phyloP scores from a whole-genome alignment of 495 filamentous ascomycete species.

The Penicillium roqueforti region DNA sequence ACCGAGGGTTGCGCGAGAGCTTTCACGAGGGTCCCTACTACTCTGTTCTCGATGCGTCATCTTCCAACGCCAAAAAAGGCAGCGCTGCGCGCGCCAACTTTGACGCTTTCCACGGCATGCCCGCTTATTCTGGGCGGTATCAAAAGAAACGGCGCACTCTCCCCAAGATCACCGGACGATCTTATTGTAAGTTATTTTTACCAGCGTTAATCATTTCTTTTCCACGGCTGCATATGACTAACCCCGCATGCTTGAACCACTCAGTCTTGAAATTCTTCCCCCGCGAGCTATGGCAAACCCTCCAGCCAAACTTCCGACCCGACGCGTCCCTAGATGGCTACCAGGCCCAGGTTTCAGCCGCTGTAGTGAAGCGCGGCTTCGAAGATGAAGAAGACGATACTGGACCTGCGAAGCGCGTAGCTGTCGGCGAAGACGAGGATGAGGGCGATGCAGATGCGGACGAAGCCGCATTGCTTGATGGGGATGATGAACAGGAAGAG shows the following conservation, averaged over 20 bases:
- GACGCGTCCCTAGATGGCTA: slow-evolving; percentile 35
- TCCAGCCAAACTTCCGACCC: slow-evolving; percentile 46
- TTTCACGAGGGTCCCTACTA: slow-evolving; percentile 57
- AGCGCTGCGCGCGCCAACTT: slow-evolving; percentile 38
- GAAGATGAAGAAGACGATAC: slow-evolving; percentile 48
- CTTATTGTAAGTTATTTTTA: slow-evolving; percentile 41
- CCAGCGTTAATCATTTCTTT: not conserved
- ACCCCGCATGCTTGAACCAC: not conserved
- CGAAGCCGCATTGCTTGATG: slow-evolving; percentile 36
- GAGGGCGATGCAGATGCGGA: slow-evolving; percentile 32
- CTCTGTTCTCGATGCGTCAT: slow-evolving; percentile 48
- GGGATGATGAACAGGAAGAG: slow-evolving; percentile 47
- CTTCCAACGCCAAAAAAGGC: slow-evolving; percentile 40
- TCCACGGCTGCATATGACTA: not conserved
- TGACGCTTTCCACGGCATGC: slow-evolving; percentile 59
- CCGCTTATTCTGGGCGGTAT: slow-evolving; percentile 53
- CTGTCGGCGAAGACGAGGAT: slow-evolving; percentile 36
- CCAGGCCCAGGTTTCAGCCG: slow-evolving; percentile 13
- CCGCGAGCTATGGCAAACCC: slow-evolving; percentile 48
- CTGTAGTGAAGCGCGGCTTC: slow-evolving; percentile 38
- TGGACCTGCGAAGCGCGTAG: slow-evolving; percentile 22
- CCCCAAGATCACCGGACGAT: slow-evolving; percentile 46
- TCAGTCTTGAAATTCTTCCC: slow-evolving; percentile 56
- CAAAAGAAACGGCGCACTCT: slow-evolving; percentile 49
- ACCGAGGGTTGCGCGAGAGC: slow-evolving; percentile 46